Percentiles rank a stretch among this genome's conserved stretches.
Evolutionary conservation across 2,329 filamentous ascomycete genomes (phyloP).

Genomic region (Dactylonectria macrodidyma): DNA sequence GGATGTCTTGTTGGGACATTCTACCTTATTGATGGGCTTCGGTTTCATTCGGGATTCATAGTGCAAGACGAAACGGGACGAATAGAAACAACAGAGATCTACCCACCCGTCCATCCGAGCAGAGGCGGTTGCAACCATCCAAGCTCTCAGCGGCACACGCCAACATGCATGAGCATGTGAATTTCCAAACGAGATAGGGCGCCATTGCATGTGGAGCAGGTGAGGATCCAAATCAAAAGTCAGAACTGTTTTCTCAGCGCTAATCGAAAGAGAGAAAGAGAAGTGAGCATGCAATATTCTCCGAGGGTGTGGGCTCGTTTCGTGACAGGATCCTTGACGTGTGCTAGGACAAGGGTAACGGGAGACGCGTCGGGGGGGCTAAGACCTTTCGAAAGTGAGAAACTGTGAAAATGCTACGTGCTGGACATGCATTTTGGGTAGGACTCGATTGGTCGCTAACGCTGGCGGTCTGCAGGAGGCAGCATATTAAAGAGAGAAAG

Average conservation of each 20-base stretch:
- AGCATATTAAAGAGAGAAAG: neutral
- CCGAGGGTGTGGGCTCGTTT: constrained; percentile 1
- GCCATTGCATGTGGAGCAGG: constrained; percentile 10
- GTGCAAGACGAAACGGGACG: constrained; percentile 8
- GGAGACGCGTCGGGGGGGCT: neutral
- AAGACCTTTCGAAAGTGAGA: neutral
- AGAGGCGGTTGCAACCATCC: constrained; percentile 2
- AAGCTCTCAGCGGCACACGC: neutral
- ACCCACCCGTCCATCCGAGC: neutral
- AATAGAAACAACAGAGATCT: neutral
- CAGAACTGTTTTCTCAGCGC: neutral
- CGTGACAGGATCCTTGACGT: neutral
- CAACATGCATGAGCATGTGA: neutral
- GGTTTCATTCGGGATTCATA: constrained; percentile 5
- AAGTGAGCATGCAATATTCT: constrained; percentile 4
- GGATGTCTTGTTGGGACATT: neutral
- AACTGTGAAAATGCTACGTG: neutral
- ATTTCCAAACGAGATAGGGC: constrained; percentile 1
- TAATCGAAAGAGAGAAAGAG: neutral
- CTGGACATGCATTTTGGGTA: neutral
- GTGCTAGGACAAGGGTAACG: neutral
- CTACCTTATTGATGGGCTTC: constrained; percentile 1
- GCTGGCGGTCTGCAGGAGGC: neutral
- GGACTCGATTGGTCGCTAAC: neutral
- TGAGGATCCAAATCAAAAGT: neutral